These are phyloP conservation scores for Aureobasidium zeae DNA, from an alignment of 2,329 filamentous ascomycete genomes.

Conservation along the genomic window DNA sequence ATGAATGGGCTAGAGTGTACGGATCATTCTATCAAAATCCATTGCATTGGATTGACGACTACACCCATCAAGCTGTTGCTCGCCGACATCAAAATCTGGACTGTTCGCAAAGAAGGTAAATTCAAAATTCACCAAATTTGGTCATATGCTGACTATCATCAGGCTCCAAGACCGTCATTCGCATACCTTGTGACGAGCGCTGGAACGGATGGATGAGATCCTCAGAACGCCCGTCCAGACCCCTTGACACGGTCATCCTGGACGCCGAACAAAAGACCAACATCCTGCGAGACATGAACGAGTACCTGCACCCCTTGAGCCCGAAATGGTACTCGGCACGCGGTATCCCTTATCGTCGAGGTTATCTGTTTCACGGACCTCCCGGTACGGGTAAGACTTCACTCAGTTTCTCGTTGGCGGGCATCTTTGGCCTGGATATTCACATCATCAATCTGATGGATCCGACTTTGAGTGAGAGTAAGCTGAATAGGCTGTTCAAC, in stretches of 20 bases:
- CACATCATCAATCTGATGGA: slow-evolving; percentile 47
- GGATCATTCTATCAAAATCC: slow-evolving; percentile 30
- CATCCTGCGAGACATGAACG: slow-evolving; percentile 63
- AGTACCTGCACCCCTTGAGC: slow-evolving; percentile 63
- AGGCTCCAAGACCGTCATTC: slow-evolving; percentile 38
- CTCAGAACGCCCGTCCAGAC: slow-evolving; percentile 52
- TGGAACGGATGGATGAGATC: slow-evolving; percentile 35
- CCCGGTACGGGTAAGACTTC: slow-evolving; percentile 32
- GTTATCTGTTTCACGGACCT: slow-evolving; percentile 72
- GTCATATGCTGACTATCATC: too few relatives aligned
- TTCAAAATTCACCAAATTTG: too few relatives aligned
- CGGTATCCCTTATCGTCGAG: slow-evolving; percentile 76
- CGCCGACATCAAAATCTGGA: slow-evolving; percentile 36
- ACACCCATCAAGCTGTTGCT: slow-evolving; percentile 41
- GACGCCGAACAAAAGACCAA: slow-evolving; percentile 56
- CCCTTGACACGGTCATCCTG: slow-evolving; percentile 67
- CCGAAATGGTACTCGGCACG: slow-evolving; percentile 75
- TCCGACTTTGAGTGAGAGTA: slow-evolving; percentile 61
- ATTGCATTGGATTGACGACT: slow-evolving; percentile 40
- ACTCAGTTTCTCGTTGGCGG: slow-evolving; percentile 35
- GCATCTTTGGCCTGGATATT: slow-evolving; percentile 39
- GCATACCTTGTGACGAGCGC: slow-evolving; percentile 32
- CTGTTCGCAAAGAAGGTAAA: slow-evolving; percentile 34
- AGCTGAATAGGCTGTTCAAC: slow-evolving; percentile 41
- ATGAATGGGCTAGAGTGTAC: not conserved